phyloP scores from a whole-genome alignment of 73 alveolate species.

The Symbiodinium natans region DNA sequence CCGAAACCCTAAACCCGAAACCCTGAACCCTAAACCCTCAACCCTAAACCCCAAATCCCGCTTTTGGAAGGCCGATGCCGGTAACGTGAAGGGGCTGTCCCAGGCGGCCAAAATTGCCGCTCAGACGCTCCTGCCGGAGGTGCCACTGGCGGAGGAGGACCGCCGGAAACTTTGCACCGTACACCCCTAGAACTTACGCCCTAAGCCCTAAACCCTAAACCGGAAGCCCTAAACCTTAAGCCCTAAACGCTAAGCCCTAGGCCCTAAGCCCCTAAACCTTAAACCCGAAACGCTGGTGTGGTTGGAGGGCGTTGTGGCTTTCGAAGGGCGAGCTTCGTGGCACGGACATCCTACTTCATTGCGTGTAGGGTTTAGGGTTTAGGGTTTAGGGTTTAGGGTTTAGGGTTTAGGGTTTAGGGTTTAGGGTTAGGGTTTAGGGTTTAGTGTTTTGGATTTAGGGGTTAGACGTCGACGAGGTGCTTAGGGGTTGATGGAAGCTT shows the following conservation, averaged over 20 bases:
- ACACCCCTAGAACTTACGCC: background rate
- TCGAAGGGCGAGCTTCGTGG: too few species aligned
- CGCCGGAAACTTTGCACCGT: too few species aligned
- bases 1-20: too few species aligned
- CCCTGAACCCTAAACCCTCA: background rate
- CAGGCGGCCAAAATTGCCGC: slow-evolving; percentile 55
- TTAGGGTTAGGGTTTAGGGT: too few species aligned
- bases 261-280: background rate
- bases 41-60: background rate
- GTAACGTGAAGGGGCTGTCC: slow-evolving; percentile 8
- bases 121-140: slow-evolving; percentile 35
- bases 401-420: too few species aligned
- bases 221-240: background rate
- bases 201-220: background rate
- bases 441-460: too few species aligned
- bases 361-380: too few species aligned
- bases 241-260: background rate
- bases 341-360: too few species aligned
- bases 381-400: too few species aligned
- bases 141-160: slow-evolving; percentile 14
- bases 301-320: too few species aligned
- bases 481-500: too few species aligned
- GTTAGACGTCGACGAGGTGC: too few species aligned
- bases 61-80: background rate
- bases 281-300: background rate